Evolutionary conservation across 2,329 filamentous ascomycete genomes (phyloP), one percentile per base, ranked within the genome.

Genomic region (Trichoderma polysporum): DNA sequence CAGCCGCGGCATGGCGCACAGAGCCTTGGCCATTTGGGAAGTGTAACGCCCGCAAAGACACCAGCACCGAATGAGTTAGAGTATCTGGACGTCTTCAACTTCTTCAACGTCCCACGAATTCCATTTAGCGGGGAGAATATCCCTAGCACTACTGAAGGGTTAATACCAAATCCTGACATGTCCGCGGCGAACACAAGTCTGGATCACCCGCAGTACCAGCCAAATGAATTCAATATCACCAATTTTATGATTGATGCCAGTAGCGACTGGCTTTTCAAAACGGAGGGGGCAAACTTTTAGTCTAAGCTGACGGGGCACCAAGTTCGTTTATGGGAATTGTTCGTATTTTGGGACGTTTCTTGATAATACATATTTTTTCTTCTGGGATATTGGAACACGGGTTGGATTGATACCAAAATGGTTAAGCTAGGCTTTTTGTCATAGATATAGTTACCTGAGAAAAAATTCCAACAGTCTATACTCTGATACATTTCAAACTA

Each of bases 61-160:
- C 91, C 92, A 0, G 91, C 88, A 10, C 86, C 91, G 1, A 92
- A 95, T 71, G 93, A 97, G 74, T 82, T 97, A 3, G 94, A 97
- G 76, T 97, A 96, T 75, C 82, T 97, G 2, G 93, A 97, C 73
- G 91, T 97, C 0, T 97, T 97, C 76, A 92, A 95, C 72, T 97
- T 96, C 75, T 97, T 97, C 83, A 97, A 97, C 75, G 88, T 96
- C 66, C 94, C 94, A 1, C 83, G 93, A 19, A 80, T 97, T 27
- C 85, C 86, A 0, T 78, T 85, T 25, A 80, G 80, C 33, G 78
- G 79, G 12, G 80, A 82, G 61, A 75, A 73, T 37, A 71, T 74
- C 22, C 67, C 67, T 1, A 72, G 70, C 6, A 66, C 29, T 19
- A 71, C 63, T 12, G 70, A 69, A 29, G 65, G 70, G 47, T 68